A percentile compares a stretch with the other conserved stretches of the same genome.
These are phyloP conservation scores for Exophiala oligosperma DNA, from an alignment of 2,329 filamentous ascomycete species.

Conservation along the genomic window DNA sequence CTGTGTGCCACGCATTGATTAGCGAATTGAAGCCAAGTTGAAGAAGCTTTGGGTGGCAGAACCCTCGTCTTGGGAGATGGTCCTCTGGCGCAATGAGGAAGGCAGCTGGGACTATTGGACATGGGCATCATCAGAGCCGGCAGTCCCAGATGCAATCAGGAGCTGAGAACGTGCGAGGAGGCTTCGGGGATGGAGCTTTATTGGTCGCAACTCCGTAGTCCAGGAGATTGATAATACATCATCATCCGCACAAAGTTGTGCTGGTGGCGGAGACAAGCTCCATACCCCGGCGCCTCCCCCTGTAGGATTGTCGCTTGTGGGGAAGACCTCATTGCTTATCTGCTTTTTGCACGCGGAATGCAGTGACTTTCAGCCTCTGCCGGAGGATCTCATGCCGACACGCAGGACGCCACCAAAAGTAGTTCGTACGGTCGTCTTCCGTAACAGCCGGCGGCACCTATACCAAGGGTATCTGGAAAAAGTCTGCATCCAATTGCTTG, in stretches of 20 bases:
- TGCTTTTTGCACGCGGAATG: too few species aligned
- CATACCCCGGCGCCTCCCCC: not conserved
- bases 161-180: not conserved
- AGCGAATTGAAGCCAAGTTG: not conserved
- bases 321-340: not conserved
- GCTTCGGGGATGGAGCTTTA: too few species aligned
- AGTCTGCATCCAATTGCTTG: too few species aligned
- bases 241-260: not conserved
- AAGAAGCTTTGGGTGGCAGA: not conserved
- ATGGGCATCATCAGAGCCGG: not conserved
- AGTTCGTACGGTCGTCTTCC: too few species aligned
- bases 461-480: too few species aligned
- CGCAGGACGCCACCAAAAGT: too few species aligned
- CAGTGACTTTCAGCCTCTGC: not conserved
- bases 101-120: not conserved
- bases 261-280: constrained; percentile 1
- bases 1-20: not conserved
- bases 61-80: not conserved
- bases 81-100: not conserved
- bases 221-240: not conserved
- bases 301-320: not conserved
- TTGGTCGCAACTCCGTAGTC: too few species aligned
- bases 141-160: not conserved
- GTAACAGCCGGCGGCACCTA: too few species aligned
- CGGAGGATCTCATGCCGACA: not conserved